phyloP scores from a whole-genome alignment of 2,329 filamentous ascomycete species.

The Hymenoscyphus fructigenus region DNA sequence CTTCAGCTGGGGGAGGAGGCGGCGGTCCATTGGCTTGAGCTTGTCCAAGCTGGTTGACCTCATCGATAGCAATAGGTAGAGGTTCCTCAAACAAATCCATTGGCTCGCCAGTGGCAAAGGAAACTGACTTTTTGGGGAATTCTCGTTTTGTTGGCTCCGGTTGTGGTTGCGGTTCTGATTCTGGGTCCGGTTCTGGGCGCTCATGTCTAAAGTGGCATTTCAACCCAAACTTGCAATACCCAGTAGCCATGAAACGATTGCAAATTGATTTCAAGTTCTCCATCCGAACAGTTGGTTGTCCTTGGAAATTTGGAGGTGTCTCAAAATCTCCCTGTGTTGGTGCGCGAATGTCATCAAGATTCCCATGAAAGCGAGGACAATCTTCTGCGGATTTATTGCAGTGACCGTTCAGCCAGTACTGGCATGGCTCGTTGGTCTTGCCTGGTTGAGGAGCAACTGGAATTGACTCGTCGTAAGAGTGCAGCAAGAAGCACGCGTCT shows the following conservation, averaged over 20 bases:
- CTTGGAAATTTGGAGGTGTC: not conserved
- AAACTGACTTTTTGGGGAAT: constrained; percentile 16
- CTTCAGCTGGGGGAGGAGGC: not conserved
- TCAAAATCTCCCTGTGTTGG: not conserved
- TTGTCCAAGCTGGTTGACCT: not conserved
- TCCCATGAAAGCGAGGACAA: not conserved
- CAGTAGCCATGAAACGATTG: not conserved
- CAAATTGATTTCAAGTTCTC: not conserved
- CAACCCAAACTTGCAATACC: not conserved
- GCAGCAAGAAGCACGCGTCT: not conserved
- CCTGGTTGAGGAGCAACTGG: not conserved
- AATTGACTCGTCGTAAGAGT: constrained; percentile 1
- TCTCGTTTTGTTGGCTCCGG: not conserved
- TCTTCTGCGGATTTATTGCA: constrained; percentile 6
- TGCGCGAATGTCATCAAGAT: not conserved
- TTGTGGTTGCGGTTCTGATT: not conserved
- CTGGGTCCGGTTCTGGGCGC: not conserved
- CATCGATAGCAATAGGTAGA: not conserved
- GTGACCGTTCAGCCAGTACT: constrained; percentile 7
- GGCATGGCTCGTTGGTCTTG: not conserved
- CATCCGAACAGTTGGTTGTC: not conserved
- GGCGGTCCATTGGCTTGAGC: not conserved
- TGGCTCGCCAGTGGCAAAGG: constrained; percentile 13
- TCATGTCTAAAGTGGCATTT: not conserved
- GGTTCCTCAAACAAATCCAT: constrained; percentile 12